Conservation (phyloP, 768 basidiomycete species). For the Lentinula guzmanii region DNA sequence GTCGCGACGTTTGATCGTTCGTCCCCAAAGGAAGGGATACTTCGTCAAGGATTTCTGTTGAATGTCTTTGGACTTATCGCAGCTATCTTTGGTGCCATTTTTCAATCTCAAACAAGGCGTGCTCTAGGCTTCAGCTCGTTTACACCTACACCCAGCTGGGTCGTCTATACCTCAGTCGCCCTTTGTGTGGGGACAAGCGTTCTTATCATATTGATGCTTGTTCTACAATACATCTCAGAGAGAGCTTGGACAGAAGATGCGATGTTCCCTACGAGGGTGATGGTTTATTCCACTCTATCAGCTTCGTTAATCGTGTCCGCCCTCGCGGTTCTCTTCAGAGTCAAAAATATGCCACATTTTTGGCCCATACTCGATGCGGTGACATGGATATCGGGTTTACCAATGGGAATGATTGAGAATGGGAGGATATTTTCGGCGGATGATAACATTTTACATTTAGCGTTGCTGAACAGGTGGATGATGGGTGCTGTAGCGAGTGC, state of each 20-base stretch:
- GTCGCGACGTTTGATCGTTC: slow-evolving; percentile 21
- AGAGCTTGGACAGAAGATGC: slow-evolving; percentile 15
- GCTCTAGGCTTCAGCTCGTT: slow-evolving; percentile 15
- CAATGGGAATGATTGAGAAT: slow-evolving; percentile 20
- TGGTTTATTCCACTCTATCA: slow-evolving; percentile 14
- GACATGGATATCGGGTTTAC: slow-evolving; percentile 20
- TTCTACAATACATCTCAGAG: slow-evolving; percentile 14
- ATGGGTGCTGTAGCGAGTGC: slow-evolving; percentile 22
- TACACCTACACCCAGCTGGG: slow-evolving; percentile 15
- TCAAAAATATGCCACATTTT: slow-evolving; percentile 6
- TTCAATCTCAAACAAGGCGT: slow-evolving; percentile 15
- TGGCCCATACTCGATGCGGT: slow-evolving; percentile 21
- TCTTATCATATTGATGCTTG: slow-evolving; percentile 9
- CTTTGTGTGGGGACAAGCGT: neutral
- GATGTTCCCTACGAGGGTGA: slow-evolving; percentile 15
- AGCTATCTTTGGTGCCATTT: slow-evolving; percentile 20
- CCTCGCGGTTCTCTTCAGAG: slow-evolving; percentile 13
- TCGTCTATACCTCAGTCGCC: slow-evolving; percentile 17
- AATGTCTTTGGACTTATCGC: slow-evolving; percentile 16
- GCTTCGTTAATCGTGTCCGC: slow-evolving; percentile 13
- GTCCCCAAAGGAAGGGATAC: slow-evolving; percentile 14
- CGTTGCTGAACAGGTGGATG: slow-evolving; percentile 21
- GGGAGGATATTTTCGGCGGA: slow-evolving; percentile 17
- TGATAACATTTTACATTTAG: slow-evolving; percentile 18
- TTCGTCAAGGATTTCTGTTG: slow-evolving; percentile 19